Conservation (phyloP, 1,284 basidiomycete species). For the Puccinia polysora region DNA sequence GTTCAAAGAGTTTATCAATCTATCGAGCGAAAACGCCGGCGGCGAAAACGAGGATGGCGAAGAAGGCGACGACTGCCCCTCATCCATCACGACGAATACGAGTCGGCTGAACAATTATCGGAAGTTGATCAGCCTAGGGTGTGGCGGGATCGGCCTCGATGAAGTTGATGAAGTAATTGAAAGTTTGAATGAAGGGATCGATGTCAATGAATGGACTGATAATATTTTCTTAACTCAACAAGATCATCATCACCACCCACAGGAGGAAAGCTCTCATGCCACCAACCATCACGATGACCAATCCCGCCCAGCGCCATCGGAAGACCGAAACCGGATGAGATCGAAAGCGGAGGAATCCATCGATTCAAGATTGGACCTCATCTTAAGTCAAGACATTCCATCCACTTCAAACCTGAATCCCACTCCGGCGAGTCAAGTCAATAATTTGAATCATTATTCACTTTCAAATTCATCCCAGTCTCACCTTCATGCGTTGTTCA, state of each 20-base stretch:
- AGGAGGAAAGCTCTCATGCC: too few relatives aligned
- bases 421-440: too few relatives aligned
- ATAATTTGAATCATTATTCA: too few relatives aligned
- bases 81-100: constrained; percentile 70
- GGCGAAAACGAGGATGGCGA: constrained; percentile 38
- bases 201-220: constrained; percentile 15
- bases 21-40: constrained; percentile 68
- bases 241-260: background rate
- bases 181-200: constrained; percentile 42
- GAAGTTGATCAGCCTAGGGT: constrained; percentile 75
- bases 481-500: too few relatives aligned
- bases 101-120: constrained; percentile 82
- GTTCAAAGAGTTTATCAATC: constrained; percentile 70
- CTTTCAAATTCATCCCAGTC: too few relatives aligned
- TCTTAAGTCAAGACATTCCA: too few relatives aligned
- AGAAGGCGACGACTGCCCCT: constrained; percentile 44
- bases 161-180: constrained; percentile 79
- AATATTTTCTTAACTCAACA: constrained; percentile 1
- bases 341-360: too few relatives aligned
- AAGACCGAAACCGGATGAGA: too few relatives aligned
- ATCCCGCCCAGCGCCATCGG: too few relatives aligned
- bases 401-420: too few relatives aligned
- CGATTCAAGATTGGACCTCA: too few relatives aligned
- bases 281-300: too few relatives aligned
- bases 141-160: constrained; percentile 74